Base-by-base conservation (phyloP, 257 asterid genomes). In the Vinca minor region DNA sequence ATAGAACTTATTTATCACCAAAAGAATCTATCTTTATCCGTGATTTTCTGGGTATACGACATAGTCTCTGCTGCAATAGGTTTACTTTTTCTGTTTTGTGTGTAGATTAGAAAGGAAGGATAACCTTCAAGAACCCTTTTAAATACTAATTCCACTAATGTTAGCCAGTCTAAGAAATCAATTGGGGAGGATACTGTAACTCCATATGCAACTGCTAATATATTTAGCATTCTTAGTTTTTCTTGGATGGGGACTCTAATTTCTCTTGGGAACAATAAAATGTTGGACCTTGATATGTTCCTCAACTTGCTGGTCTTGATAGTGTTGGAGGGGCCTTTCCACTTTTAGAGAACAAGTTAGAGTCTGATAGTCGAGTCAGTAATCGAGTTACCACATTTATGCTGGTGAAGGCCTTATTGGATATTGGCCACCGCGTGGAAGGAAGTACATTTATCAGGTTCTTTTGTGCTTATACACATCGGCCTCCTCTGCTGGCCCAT, bases 231-330 rank as follows among this genome's bases (percentile, higher is more conserved):
- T 47, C 80, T 91, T 49, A 72, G 87, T 53, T 92, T 88, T 81
- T 78, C 95, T 28, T 92, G 96, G 98, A 77, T 87, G 74, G 34
- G 79, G 46, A 82, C 95, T 59, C 71, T 92, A 53, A 70, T 92
- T 55, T 75, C 95, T 50, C 76, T 66, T 42, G 96, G 98, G 42
- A 68, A 73, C 78, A 87, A 71, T 68, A 92, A 73, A 73, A 67
- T 83, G 0, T 59, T 92, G 77, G 78, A 87, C 95, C 90, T 88
- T 14, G 86, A 89, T 96, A 92, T 79, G 84, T 89, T 60, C 98
- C 98, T 79, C 95, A 89, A 76, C 88, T 92, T 32, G 69, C 59
- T 23, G 25, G 34, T 32, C 41, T 71, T 0, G 96, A 91, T 67
- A 85, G 81, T 54, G 86, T 79, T 26, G 69, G 80, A 69, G 88